Conservation (phyloP, 768 basidiomycete genomes). For the Lyophyllum decastes region DNA sequence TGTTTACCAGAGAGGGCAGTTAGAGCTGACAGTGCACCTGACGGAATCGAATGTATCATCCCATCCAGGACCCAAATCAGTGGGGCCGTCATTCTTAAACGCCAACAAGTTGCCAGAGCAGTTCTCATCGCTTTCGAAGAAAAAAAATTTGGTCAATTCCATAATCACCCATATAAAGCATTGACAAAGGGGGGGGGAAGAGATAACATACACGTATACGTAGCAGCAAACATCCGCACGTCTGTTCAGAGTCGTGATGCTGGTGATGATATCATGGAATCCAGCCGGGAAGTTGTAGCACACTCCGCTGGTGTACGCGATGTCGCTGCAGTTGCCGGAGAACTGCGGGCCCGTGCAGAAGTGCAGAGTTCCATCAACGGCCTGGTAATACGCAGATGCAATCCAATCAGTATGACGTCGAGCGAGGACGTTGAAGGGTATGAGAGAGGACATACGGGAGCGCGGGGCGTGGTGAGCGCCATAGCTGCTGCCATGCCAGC, state of each 20-base stretch:
- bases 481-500: not conserved
- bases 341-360: slow-evolving; percentile 9
- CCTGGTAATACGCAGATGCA: not conserved
- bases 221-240: slow-evolving; percentile 2
- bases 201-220: not conserved
- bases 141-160: too few relatives aligned
- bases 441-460: not conserved
- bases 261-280: slow-evolving; percentile 4
- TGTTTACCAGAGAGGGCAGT: slow-evolving; percentile 3
- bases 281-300: slow-evolving; percentile 10
- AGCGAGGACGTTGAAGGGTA: too few relatives aligned
- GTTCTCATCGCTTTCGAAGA: not conserved
- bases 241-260: slow-evolving; percentile 2
- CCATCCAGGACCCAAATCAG: slow-evolving; percentile 9
- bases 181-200: not conserved
- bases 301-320: slow-evolving; percentile 4
- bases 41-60: slow-evolving; percentile 6
- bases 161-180: not conserved
- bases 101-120: slow-evolving; percentile 6
- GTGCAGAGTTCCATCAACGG: slow-evolving; percentile 1
- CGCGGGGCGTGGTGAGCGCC: not conserved
- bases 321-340: slow-evolving; percentile 12
- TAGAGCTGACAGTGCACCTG: not conserved
- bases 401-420: too few relatives aligned
- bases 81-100: slow-evolving; percentile 3